A percentile compares a stretch with the other conserved stretches of the same genome.
These are phyloP conservation scores for Penicillium sp. DNA, from an alignment of 2,329 filamentous ascomycete species.

Conservation along the genomic window DNA sequence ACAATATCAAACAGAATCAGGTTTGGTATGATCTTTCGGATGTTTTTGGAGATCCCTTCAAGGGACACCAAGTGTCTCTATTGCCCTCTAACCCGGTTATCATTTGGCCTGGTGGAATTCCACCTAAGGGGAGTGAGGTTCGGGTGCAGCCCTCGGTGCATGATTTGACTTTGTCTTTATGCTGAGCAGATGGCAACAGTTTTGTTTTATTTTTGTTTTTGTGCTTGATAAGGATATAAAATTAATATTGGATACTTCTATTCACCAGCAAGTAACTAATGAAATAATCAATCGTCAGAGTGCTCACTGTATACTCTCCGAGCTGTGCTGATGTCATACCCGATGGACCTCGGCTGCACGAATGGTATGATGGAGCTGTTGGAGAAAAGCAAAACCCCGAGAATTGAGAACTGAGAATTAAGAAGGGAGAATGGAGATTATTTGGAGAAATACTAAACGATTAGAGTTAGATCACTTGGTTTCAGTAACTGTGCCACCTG, in stretches of 20 bases:
- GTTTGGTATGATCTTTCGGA: conserved; percentile 52
- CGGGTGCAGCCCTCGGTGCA: conserved; percentile 21
- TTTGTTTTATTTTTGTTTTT: no score
- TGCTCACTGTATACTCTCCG: not conserved
- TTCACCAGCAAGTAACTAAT: no score
- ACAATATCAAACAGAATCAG: conserved; percentile 34
- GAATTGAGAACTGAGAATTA: not conserved
- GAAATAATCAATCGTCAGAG: no score
- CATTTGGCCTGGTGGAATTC: conserved; percentile 37
- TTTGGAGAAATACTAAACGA: not conserved
- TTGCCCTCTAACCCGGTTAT: conserved; percentile 28
- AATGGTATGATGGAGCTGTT: not conserved
- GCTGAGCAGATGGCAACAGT: conserved; percentile 22
- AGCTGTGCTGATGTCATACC: conserved; percentile 13
- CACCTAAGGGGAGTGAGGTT: conserved; percentile 37
- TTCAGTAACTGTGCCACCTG: no score
- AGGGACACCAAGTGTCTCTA: conserved; percentile 30
- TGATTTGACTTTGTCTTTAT: conserved; percentile 34
- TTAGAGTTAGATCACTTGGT: not conserved
- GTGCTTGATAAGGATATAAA: no score
- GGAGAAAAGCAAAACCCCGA: not conserved
- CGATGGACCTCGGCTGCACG: conserved; percentile 14
- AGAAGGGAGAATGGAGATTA: not conserved
- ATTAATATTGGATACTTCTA: no score
- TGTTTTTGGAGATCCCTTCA: conserved; percentile 50